Evolutionary conservation across 2,329 filamentous ascomycete genomes (phyloP).

Genomic region (Didymella pomorum): DNA sequence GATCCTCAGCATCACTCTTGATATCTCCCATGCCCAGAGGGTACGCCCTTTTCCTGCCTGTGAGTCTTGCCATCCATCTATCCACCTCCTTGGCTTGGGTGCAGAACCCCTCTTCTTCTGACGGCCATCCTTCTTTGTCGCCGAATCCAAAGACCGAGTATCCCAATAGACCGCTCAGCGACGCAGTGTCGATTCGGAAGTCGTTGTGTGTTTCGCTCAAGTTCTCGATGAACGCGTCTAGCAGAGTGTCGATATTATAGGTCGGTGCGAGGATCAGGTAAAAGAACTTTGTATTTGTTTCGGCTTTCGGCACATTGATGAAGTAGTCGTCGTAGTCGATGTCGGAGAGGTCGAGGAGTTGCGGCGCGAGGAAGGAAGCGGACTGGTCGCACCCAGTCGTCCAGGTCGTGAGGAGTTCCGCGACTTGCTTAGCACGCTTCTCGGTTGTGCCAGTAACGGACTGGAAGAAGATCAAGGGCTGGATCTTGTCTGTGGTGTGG

Average conservation of each 20-base stretch:
- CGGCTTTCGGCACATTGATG: slow-evolving; percentile 72
- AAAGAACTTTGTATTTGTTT: slow-evolving; percentile 68
- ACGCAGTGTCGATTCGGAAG: slow-evolving; percentile 91
- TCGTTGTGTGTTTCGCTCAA: slow-evolving; percentile 94
- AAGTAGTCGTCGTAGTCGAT: slow-evolving; percentile 95
- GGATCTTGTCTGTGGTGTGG: slow-evolving; percentile 60
- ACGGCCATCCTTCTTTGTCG: slow-evolving; percentile 90
- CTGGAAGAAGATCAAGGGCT: slow-evolving; percentile 86
- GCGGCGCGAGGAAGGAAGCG: slow-evolving; percentile 62
- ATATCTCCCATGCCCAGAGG: slow-evolving; percentile 88
- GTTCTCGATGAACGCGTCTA: slow-evolving; percentile 86
- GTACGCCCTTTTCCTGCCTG: slow-evolving; percentile 83
- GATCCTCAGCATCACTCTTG: slow-evolving; percentile 72
- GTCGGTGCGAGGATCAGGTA: slow-evolving; percentile 88
- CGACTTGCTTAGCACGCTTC: slow-evolving; percentile 71
- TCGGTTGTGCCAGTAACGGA: slow-evolving; percentile 87
- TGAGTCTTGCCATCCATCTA: slow-evolving; percentile 97
- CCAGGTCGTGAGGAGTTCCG: slow-evolving; percentile 62
- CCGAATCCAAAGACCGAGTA: slow-evolving; percentile 96
- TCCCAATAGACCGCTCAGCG: slow-evolving; percentile 77
- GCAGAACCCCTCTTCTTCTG: slow-evolving; percentile 89
- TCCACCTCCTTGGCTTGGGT: slow-evolving; percentile 91
- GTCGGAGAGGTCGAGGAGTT: slow-evolving; percentile 80
- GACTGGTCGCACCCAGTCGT: slow-evolving; percentile 38
- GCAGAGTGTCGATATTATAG: slow-evolving; percentile 94